A percentile compares a stretch with the other conserved stretches of the same genome.
phyloP scores from a whole-genome alignment of 2,329 filamentous ascomycete species.

The Rhynchosporium agropyri region DNA sequence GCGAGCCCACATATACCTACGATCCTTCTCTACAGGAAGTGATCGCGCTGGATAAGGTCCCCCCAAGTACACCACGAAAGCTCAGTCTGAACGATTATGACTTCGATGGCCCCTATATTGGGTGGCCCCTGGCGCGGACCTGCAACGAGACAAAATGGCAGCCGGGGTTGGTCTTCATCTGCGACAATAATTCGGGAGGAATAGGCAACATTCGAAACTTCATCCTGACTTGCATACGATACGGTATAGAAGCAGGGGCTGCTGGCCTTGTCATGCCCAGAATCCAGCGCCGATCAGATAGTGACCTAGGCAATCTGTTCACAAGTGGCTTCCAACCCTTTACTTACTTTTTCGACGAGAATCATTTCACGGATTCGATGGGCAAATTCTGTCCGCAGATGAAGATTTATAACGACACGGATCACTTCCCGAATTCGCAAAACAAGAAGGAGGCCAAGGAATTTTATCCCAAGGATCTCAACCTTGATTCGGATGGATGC shows the following conservation, averaged over 20 bases:
- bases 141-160: constrained; percentile 49
- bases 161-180: constrained; percentile 50
- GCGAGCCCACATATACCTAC: constrained; percentile 8
- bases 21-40: constrained; percentile 6
- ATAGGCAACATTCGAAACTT: constrained; percentile 55
- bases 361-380: constrained; percentile 48
- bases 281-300: constrained; percentile 49
- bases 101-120: constrained; percentile 46
- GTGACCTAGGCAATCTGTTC: constrained; percentile 49
- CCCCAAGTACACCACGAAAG: constrained; percentile 18
- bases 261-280: constrained; percentile 50
- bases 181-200: constrained; percentile 55
- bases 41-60: constrained; percentile 14
- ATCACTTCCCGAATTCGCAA: constrained; percentile 45
- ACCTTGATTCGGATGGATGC: constrained; percentile 33
- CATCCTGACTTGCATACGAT: constrained; percentile 53
- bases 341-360: constrained; percentile 52
- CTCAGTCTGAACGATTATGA: constrained; percentile 36
- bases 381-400: constrained; percentile 48
- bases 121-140: constrained; percentile 48
- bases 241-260: constrained; percentile 52
- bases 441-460: constrained; percentile 44
- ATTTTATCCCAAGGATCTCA: constrained; percentile 43
- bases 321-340: constrained; percentile 45
- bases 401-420: constrained; percentile 45